These are phyloP conservation scores for Lentinula aciculospora DNA, from an alignment of 768 basidiomycete species.

Conservation along the genomic window DNA sequence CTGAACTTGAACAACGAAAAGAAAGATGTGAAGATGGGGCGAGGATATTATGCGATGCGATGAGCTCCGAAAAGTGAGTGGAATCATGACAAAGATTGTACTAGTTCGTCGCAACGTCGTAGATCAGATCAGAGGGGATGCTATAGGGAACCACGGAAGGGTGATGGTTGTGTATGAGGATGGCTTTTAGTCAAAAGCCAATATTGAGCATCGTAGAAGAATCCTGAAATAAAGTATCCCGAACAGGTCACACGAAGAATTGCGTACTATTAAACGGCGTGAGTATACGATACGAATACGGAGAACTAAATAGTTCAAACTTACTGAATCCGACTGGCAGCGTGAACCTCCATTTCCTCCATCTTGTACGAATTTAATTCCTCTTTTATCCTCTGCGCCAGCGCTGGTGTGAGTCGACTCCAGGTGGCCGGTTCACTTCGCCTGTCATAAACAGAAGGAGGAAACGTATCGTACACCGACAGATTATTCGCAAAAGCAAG, in stretches of 20 bases:
- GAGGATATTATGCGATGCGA: constrained; percentile 5
- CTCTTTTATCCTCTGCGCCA: constrained; percentile 97
- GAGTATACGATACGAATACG: neutral
- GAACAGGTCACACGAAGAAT: constrained; percentile 69
- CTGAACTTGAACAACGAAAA: neutral
- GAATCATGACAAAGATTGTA: neutral
- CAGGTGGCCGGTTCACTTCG: constrained; percentile 95
- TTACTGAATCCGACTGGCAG: constrained; percentile 86
- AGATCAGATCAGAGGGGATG: constrained; percentile 5
- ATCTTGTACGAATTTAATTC: constrained; percentile 98
- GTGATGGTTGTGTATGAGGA: neutral
- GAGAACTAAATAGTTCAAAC: constrained; percentile 29
- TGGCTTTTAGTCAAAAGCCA: neutral
- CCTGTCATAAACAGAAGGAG: constrained; percentile 85
- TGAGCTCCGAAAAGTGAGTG: constrained; percentile 4
- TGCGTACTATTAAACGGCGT: constrained; percentile 53
- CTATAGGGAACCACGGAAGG: neutral
- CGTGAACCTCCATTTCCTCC: constrained; percentile 99
- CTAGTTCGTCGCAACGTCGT: constrained; percentile 6
- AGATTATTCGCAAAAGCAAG: constrained; percentile 88
- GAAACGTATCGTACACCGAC: constrained; percentile 97
- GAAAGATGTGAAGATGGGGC: neutral
- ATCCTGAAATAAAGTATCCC: too few species aligned
- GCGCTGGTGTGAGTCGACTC: constrained; percentile 89
- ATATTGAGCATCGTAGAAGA: neutral